Percentiles rank a stretch among this genome's conserved stretches.
Evolutionary conservation across 768 basidiomycete species (phyloP).

Genomic region (Sarcodon sp.): DNA sequence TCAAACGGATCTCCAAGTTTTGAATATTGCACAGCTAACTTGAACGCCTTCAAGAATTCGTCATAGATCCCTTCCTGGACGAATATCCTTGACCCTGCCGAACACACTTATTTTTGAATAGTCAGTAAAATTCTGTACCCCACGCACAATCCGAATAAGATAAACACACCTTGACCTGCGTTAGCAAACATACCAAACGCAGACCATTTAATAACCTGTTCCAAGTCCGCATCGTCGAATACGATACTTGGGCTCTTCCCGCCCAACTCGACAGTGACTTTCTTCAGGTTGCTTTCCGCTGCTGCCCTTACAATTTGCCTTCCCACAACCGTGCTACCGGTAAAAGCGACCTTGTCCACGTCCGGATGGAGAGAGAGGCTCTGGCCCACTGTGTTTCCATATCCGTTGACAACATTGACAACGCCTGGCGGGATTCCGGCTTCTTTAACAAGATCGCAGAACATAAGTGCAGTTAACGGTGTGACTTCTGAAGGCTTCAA

Average conservation of each 20-base stretch:
- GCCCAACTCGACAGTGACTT: constrained; percentile 72
- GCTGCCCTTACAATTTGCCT: constrained; percentile 72
- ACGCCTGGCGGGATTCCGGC: constrained; percentile 72
- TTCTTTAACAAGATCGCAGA: constrained; percentile 40
- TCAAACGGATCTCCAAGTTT: constrained; percentile 53
- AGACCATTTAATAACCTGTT: constrained; percentile 64
- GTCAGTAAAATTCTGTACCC: neutral
- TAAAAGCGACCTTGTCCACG: constrained; percentile 77
- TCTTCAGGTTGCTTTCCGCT: constrained; percentile 74
- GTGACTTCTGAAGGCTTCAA: constrained; percentile 79
- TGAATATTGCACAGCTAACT: constrained; percentile 30
- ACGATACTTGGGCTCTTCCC: constrained; percentile 64
- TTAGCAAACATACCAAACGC: constrained; percentile 45
- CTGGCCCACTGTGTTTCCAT: constrained; percentile 55
- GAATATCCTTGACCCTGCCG: constrained; percentile 61
- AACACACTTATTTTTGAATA: constrained; percentile 45
- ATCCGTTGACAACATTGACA: constrained; percentile 68
- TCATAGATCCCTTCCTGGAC: constrained; percentile 66
- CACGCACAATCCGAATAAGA: neutral
- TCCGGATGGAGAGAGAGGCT: constrained; percentile 54
- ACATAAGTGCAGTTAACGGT: constrained; percentile 47
- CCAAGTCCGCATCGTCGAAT: constrained; percentile 62
- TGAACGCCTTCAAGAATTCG: constrained; percentile 43
- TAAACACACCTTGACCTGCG: too few relatives aligned
- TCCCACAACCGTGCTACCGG: constrained; percentile 72